Evolutionary conservation across 163 green algal species (phyloP).

Genomic region (Trebouxiophyceae sp.): DNA sequence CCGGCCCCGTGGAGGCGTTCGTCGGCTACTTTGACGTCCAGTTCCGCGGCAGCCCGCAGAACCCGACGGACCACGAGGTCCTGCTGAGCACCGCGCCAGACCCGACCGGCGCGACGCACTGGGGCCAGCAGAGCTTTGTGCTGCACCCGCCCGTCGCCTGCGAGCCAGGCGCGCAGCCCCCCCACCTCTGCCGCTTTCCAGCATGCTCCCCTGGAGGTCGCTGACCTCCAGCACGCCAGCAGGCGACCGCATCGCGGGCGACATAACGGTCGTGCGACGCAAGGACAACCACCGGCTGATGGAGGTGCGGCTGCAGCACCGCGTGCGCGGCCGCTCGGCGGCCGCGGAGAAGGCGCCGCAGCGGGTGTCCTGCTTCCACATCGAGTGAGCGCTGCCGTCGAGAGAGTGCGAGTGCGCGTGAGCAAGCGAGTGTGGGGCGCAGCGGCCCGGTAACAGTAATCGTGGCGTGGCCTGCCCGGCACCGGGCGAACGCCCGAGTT

Average conservation of each 20-base stretch:
- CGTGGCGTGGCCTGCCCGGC: no score
- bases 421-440: no score
- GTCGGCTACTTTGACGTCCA: constrained; percentile 85
- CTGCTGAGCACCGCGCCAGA: constrained; percentile 81
- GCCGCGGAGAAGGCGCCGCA: constrained; percentile 6
- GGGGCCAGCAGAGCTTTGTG: constrained; percentile 90
- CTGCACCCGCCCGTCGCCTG: constrained; percentile 66
- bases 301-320: constrained; percentile 40
- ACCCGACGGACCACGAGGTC: constrained; percentile 59
- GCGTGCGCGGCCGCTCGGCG: neutral
- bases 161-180: constrained; percentile 27
- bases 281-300: constrained; percentile 84
- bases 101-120: constrained; percentile 82
- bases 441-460: no score
- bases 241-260: constrained; percentile 35
- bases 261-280: constrained; percentile 17
- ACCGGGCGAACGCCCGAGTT: no score
- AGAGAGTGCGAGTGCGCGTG: no score
- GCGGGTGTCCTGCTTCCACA: constrained; percentile 16
- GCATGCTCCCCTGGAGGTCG: neutral
- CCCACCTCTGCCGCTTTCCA: constrained; percentile 16
- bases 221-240: no score
- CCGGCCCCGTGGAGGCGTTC: constrained; percentile 65
- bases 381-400: no score
- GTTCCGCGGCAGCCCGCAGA: constrained; percentile 38